phyloP scores from a whole-genome alignment of 148 eudicot species.

The Persicaria maculosa region DNA sequence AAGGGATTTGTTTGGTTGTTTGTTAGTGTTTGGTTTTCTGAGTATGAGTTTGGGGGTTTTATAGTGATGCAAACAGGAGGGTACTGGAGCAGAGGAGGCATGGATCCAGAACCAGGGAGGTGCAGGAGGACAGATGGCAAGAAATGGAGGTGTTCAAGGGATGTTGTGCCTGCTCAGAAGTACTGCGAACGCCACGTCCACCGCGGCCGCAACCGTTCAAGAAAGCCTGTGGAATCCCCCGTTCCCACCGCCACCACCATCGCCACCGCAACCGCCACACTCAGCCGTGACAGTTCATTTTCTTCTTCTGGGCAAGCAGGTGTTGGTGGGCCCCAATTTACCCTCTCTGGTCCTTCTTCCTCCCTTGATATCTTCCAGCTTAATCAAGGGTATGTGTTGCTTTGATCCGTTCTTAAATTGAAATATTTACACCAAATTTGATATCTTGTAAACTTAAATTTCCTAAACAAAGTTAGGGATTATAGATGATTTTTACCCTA shows the following conservation, averaged over 20 bases:
- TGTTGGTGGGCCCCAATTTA: not conserved
- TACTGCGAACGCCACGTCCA: slow-evolving; percentile 94
- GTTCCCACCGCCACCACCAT: slow-evolving; percentile 27
- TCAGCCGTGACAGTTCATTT: not conserved
- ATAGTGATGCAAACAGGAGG: slow-evolving; percentile 24
- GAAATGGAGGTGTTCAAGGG: slow-evolving; percentile 97
- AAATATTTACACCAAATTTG: too few relatives aligned
- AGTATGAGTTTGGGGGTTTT: not conserved
- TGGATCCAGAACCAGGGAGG: slow-evolving; percentile 97
- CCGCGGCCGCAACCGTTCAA: slow-evolving; percentile 98
- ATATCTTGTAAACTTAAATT: too few relatives aligned
- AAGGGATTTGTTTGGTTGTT: too few relatives aligned
- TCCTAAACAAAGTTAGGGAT: too few relatives aligned
- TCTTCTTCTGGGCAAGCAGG: not conserved
- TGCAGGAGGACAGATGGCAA: slow-evolving; percentile 94
- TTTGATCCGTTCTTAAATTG: not conserved
- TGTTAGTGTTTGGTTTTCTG: too few relatives aligned
- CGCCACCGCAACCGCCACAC: not conserved
- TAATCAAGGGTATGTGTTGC: slow-evolving; percentile 4
- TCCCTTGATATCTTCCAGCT: slow-evolving; percentile 12
- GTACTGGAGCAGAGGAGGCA: slow-evolving; percentile 68
- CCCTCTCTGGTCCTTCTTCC: not conserved
- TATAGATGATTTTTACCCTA: too few relatives aligned
- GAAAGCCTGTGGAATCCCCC: slow-evolving; percentile 99
- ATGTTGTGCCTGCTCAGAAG: slow-evolving; percentile 72